Base-by-base conservation (phyloP, 164 flowering plant species). In the Liquidambar formosana region DNA sequence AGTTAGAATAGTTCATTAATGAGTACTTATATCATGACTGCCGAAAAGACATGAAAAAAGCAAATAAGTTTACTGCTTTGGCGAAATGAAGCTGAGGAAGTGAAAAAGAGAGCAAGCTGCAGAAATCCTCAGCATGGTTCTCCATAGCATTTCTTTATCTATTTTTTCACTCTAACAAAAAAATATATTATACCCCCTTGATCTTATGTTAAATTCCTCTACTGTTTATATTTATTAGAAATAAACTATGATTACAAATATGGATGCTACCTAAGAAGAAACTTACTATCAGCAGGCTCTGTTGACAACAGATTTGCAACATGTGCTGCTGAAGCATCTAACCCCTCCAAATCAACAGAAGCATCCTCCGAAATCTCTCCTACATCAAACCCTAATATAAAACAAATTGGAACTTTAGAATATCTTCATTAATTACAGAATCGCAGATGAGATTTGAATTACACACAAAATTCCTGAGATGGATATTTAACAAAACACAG, bases 291-390 rank as follows among this genome's bases (percentile, higher is more conserved):
- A 58, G 72, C 57, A 33, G 81, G 84, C 57, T 81, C 84, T n/a
- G 79, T 68, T 15, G 84, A 78, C 56, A 81, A 73, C 56, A 81
- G 75, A 61, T 78, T 81, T n/a, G 81, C 84, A 71, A 81, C 79
- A 72, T 81, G 81, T 62, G 79, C 76, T 41, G 84, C 84, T 52
- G 84, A 67, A 45, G 77, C 79, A 76, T 81, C 84, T 56, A 81
- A 65, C 1, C 81, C 81, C 45, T 81, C 77, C 75, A 78, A 23
- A 69, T 81, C 81, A 54, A 70, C 81, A 46, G 76, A 74, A 27
- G 68, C 77, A 73, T 75, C 81, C 66, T 78, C 84, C 46, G 81
- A 78, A 64, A 81, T 67, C 6, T 81, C 81, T 57, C 66, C 74
- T n/a, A 63, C 79, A 63, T 81, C 81, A 68, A 71, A 81, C 84